Evolutionary conservation across 169 alveolate species (phyloP).

Genomic region (Pseudocohnilembus persalinus): DNA sequence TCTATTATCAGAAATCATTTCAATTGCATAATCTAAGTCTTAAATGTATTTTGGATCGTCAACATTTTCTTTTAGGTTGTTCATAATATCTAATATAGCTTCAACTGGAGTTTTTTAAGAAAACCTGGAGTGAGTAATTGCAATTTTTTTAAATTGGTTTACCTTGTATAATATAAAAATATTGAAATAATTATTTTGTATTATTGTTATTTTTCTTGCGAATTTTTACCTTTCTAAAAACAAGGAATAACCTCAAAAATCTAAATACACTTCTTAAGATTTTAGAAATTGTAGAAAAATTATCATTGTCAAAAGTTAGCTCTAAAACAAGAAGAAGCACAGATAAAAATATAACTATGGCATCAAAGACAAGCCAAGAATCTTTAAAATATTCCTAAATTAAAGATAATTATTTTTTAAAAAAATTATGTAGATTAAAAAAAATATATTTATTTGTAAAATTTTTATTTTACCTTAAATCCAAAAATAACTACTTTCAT

Average conservation of each 20-base stretch:
- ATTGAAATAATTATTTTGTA: too few relatives aligned
- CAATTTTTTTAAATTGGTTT: not conserved
- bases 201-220: too few relatives aligned
- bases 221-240: not conserved
- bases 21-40: constrained; percentile 23
- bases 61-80: constrained; percentile 14
- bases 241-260: not conserved
- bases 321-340: not conserved
- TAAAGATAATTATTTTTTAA: not conserved
- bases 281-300: not conserved
- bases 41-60: constrained; percentile 24
- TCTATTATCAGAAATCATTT: constrained; percentile 37
- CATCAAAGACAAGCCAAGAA: not conserved
- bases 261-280: not conserved
- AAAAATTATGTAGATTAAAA: too few relatives aligned
- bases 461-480: not conserved
- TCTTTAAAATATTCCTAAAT: not conserved
- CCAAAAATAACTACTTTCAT: not conserved
- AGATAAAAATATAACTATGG: not conserved
- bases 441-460: too few relatives aligned
- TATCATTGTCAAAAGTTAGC: not conserved
- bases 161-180: not conserved
- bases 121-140: not conserved
- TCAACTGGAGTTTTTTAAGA: constrained; percentile 37
- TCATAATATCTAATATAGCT: constrained; percentile 29